Conservation (phyloP, 805 yeast species). For the Teunomyces atbi region DNA sequence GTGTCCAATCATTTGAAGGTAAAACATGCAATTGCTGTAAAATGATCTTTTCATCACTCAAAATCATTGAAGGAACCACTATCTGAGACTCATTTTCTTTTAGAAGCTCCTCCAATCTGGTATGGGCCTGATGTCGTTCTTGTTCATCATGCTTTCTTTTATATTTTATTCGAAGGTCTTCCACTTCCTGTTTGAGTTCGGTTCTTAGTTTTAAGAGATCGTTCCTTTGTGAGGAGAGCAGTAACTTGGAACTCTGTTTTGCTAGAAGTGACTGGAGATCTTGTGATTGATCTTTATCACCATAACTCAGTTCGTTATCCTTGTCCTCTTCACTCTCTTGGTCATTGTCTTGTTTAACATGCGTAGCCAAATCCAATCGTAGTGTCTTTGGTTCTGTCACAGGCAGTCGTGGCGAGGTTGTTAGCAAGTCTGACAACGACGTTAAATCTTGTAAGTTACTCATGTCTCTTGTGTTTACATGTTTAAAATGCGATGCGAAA, state of each 20-base stretch:
- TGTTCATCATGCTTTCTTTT: constrained; percentile 12
- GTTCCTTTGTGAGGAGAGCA: constrained; percentile 14
- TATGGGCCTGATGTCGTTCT: constrained; percentile 11
- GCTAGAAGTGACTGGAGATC: constrained; percentile 1
- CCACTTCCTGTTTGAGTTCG: constrained; percentile 14
- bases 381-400: constrained; percentile 3
- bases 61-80: background rate
- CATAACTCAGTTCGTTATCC: background rate
- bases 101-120: constrained; percentile 18
- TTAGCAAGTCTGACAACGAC: constrained; percentile 25
- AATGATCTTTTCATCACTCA: constrained; percentile 18
- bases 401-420: constrained; percentile 21
- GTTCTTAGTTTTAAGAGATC: constrained; percentile 19
- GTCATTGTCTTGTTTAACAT: background rate
- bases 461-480: constrained; percentile 8
- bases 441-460: constrained; percentile 24
- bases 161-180: constrained; percentile 13
- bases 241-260: constrained; percentile 15
- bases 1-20: constrained; percentile 34
- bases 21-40: constrained; percentile 29
- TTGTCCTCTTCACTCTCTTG: background rate
- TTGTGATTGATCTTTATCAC: background rate
- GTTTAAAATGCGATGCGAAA: constrained; percentile 2
- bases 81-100: constrained; percentile 14
- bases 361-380: constrained; percentile 11